phyloP scores from a whole-genome alignment of 805 yeast genomes.

The Lachancea cidri region DNA sequence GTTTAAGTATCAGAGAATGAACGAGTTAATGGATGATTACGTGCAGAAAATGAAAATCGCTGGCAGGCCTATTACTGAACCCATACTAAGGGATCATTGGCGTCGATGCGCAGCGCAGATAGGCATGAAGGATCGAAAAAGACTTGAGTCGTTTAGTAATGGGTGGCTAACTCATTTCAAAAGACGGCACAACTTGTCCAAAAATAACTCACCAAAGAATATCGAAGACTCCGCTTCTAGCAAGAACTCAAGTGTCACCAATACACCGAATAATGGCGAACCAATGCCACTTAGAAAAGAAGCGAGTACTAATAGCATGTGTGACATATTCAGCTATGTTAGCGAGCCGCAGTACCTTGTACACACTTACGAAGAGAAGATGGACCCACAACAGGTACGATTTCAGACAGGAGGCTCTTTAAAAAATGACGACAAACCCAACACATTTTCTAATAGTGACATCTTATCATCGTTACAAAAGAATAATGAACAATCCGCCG shows the following conservation, averaged over 20 bases:
- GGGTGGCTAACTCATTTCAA: constrained; percentile 62
- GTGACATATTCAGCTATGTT: neutral
- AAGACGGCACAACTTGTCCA: constrained; percentile 45
- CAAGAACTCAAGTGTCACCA: neutral
- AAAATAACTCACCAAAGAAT: constrained; percentile 25
- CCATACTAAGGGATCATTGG: constrained; percentile 54
- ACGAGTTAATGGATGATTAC: constrained; percentile 52
- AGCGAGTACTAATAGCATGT: neutral
- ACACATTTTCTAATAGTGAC: neutral
- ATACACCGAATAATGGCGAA: neutral
- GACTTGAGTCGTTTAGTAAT: constrained; percentile 50
- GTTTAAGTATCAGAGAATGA: constrained; percentile 53
- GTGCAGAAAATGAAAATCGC: constrained; percentile 42
- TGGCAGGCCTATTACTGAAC: constrained; percentile 48
- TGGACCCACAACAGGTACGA: neutral
- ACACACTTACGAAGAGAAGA: neutral
- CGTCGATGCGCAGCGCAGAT: constrained; percentile 46
- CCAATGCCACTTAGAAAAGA: neutral
- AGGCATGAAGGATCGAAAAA: constrained; percentile 57
- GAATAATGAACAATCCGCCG: neutral
- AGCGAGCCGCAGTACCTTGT: neutral
- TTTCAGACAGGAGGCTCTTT: neutral
- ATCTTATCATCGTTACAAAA: neutral
- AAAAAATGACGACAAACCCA: neutral
- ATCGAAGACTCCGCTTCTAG: constrained; percentile 15